A percentile compares a stretch with the other conserved stretches of the same genome.
These are phyloP conservation scores for Daldinia loculata DNA, from an alignment of 495 filamentous ascomycete species.

Conservation along the genomic window DNA sequence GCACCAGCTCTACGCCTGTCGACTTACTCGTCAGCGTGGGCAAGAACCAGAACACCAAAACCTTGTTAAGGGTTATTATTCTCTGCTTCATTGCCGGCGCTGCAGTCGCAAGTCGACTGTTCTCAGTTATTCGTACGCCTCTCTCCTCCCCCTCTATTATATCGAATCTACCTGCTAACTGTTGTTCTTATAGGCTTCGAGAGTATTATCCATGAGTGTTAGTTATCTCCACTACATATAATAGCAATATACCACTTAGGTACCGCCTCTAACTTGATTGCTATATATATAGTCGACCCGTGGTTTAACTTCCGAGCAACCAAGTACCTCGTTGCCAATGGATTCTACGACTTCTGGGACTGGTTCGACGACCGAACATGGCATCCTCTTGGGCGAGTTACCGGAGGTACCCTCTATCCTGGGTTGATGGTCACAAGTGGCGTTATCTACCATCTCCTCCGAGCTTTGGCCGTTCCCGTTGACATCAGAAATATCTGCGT, in stretches of 20 bases:
- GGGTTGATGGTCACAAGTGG: slow-evolving; percentile 99
- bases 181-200: slow-evolving; percentile 78
- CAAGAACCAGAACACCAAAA: slow-evolving; percentile 74
- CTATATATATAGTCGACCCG: slow-evolving; percentile 80
- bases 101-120: slow-evolving; percentile 91
- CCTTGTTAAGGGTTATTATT: slow-evolving; percentile 89
- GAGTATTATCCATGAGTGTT: slow-evolving; percentile 99
- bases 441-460: slow-evolving; percentile 92
- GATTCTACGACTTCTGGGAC: slow-evolving; percentile 99
- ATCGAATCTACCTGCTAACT: slow-evolving; percentile 47
- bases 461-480: slow-evolving; percentile 89
- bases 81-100: slow-evolving; percentile 90
- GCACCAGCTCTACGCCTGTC: slow-evolving; percentile 38
- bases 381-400: slow-evolving; percentile 98
- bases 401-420: slow-evolving; percentile 97
- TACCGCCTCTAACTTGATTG: slow-evolving; percentile 44
- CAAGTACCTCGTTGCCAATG: slow-evolving; percentile 94
- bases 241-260: slow-evolving; percentile 3
- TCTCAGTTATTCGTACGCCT: slow-evolving; percentile 93
- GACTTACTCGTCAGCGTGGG: slow-evolving; percentile 53
- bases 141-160: neutral
- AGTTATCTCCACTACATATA: slow-evolving; percentile 44
- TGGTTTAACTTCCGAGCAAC: slow-evolving; percentile 99
- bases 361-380: slow-evolving; percentile 99
- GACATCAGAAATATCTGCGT: slow-evolving; percentile 99